Conservation (phyloP, 805 yeast species). For the Ogataea parapolymorpha region DNA sequence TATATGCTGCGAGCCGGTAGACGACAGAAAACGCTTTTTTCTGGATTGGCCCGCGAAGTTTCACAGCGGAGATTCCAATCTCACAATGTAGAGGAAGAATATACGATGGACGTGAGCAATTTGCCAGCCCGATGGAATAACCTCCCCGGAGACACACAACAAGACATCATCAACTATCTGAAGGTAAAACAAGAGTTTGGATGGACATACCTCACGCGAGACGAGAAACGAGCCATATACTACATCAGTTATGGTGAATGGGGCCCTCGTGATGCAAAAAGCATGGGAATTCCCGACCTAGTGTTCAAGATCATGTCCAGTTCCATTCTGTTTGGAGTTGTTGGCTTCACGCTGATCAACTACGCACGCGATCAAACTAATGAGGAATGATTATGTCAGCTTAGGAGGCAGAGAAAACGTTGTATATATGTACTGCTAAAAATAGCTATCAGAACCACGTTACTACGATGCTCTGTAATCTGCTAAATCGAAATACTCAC, state of each 20-base stretch:
- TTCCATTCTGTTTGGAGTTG: conserved; percentile 31
- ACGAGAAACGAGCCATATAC: conserved; percentile 57
- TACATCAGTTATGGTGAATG: conserved; percentile 59
- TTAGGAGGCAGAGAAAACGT: background rate
- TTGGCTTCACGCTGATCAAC: conserved; percentile 33
- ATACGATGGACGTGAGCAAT: conserved; percentile 30
- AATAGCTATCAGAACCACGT: background rate
- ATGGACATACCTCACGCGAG: conserved; percentile 40
- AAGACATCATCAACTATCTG: conserved; percentile 35
- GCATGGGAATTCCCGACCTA: conserved; percentile 31
- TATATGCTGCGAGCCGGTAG: too few relatives aligned
- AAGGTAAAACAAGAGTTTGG: conserved; percentile 36
- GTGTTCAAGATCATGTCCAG: conserved; percentile 33
- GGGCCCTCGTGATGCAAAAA: conserved; percentile 50
- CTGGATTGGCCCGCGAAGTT: background rate
- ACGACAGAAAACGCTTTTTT: too few relatives aligned
- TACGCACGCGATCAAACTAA: conserved; percentile 28
- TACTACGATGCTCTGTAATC: background rate
- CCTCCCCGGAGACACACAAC: conserved; percentile 33
- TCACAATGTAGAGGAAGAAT: conserved; percentile 22
- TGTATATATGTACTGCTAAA: conserved; percentile 7
- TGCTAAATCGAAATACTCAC: too few relatives aligned
- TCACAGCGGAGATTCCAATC: background rate
- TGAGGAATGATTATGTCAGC: conserved; percentile 3
- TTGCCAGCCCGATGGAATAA: conserved; percentile 33